Conservation (phyloP, 192 early-diverging fungal genomes). For the Physocladia obscura region DNA sequence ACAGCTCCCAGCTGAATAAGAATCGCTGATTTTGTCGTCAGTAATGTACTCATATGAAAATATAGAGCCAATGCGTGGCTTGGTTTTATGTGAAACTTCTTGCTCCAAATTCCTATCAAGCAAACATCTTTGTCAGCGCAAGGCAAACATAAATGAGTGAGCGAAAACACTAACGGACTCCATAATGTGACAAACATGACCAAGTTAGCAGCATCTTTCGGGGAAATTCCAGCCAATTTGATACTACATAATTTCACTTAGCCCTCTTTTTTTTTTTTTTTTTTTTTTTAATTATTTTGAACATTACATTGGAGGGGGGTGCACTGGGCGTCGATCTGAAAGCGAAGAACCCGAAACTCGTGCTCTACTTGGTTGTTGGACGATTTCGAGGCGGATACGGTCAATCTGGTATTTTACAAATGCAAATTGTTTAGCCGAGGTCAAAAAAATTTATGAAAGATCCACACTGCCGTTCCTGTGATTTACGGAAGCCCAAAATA, state of each 20-base stretch:
- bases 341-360: constrained; percentile 14
- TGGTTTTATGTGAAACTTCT: not conserved
- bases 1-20: not conserved
- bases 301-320: constrained; percentile 24
- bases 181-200: constrained; percentile 27
- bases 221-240: not conserved
- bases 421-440: too few species aligned
- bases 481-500: too few species aligned
- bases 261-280: not conserved
- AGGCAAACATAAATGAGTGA: too few species aligned
- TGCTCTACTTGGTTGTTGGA: constrained; percentile 22
- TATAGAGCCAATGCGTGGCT: not conserved
- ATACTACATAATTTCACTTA: not conserved
- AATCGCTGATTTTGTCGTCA: not conserved
- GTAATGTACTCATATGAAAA: not conserved
- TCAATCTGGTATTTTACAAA: too few species aligned
- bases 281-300: not conserved
- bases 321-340: constrained; percentile 14
- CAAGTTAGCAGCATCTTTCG: not conserved
- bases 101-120: not conserved
- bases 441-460: too few species aligned
- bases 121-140: not conserved
- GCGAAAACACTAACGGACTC: constrained; percentile 19
- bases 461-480: too few species aligned
- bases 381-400: too few species aligned